phyloP scores from a whole-genome alignment of 495 filamentous ascomycete species.

The Rhypophila decipiens region DNA sequence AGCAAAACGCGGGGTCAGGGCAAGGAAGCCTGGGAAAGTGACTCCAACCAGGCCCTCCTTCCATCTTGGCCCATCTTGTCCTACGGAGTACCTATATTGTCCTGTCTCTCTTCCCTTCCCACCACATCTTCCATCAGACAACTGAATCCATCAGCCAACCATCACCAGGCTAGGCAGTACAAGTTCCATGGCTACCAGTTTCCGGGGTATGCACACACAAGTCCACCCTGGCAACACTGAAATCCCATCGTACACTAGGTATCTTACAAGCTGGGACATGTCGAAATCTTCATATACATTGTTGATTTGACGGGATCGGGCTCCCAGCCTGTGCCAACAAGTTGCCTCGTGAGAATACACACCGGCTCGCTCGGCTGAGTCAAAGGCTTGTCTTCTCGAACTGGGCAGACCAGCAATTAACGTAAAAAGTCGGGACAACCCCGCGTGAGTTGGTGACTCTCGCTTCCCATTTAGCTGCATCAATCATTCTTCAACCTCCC shows the following conservation, averaged over 20 bases:
- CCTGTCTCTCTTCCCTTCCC: too few species aligned
- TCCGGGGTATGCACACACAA: not conserved
- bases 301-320: not conserved
- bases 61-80: too few species aligned
- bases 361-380: not conserved
- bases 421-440: conserved; percentile 1
- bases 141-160: too few species aligned
- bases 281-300: not conserved
- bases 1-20: too few species aligned
- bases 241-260: not conserved
- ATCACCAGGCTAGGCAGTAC: too few species aligned
- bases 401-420: not conserved
- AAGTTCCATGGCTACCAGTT: not conserved
- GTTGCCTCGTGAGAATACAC: not conserved
- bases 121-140: too few species aligned
- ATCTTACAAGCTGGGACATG: not conserved
- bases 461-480: not conserved
- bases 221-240: not conserved
- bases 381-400: not conserved
- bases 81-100: too few species aligned
- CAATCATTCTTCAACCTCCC: not conserved
- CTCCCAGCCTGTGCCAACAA: not conserved
- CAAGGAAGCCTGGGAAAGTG: too few species aligned
- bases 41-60: too few species aligned
- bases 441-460: not conserved